Evolutionary conservation across 1,139 yeast genomes (phyloP).

Genomic region (Candida sojae): DNA sequence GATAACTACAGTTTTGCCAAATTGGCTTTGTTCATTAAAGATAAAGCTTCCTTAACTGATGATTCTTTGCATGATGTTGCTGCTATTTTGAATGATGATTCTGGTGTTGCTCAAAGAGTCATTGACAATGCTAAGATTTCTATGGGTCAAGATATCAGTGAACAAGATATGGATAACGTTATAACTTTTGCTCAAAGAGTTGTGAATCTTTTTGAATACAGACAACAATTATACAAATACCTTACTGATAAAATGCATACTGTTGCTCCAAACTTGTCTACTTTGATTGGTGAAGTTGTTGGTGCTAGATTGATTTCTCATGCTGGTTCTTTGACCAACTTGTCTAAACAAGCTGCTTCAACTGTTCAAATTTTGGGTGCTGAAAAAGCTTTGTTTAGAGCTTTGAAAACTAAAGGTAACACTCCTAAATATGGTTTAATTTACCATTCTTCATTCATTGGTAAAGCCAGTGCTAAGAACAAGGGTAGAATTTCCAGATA

Average conservation of each 20-base stretch:
- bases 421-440: constrained; percentile 98
- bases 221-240: constrained; percentile 89
- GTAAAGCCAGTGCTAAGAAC: constrained; percentile 94
- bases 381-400: constrained; percentile 98
- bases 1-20: constrained; percentile 90
- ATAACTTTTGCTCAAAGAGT: constrained; percentile 90
- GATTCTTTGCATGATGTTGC: constrained; percentile 90
- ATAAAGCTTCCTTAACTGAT: constrained; percentile 80
- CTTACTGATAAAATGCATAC: constrained; percentile 94
- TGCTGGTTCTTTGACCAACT: constrained; percentile 90
- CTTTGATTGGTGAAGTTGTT: constrained; percentile 94
- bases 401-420: constrained; percentile 96
- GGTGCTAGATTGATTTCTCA: constrained; percentile 98
- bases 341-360: constrained; percentile 98
- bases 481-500: constrained; percentile 99
- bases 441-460: constrained; percentile 95
- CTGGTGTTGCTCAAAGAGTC: constrained; percentile 89
- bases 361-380: constrained; percentile 98
- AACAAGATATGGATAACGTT: constrained; percentile 82
- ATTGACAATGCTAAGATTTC: constrained; percentile 90
- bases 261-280: constrained; percentile 95
- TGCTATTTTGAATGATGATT: constrained; percentile 86
- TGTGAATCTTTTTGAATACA: constrained; percentile 90
- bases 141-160: constrained; percentile 97
- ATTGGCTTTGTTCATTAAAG: constrained; percentile 79